Percentiles rank a stretch among this genome's conserved stretches.
Evolutionary conservation across 225 moss, liverwort and hornwort genomes (phyloP).

Genomic region (Climacium dendroides): DNA sequence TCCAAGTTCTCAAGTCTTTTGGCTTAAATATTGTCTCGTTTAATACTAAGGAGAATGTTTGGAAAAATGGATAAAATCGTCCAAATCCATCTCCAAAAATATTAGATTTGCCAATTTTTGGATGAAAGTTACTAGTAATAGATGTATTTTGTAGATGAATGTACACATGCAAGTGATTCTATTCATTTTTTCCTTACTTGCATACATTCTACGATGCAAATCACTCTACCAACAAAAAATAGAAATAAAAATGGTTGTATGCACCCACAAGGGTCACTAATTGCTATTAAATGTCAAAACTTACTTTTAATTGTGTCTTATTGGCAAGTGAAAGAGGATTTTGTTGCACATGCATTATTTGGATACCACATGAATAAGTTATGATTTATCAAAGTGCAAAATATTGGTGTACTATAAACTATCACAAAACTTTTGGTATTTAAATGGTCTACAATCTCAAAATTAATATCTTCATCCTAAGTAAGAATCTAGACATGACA

Average conservation of each 20-base stretch:
- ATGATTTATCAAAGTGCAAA: not conserved
- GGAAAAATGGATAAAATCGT: not conserved
- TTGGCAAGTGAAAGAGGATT: not conserved
- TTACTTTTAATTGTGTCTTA: not conserved
- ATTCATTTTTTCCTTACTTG: not conserved
- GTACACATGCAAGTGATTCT: not conserved
- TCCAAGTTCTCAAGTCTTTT: not conserved
- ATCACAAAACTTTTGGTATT: not conserved
- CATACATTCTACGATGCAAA: not conserved
- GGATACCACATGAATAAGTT: not conserved
- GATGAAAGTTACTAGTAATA: not conserved
- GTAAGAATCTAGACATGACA: not conserved
- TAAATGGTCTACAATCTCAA: not conserved
- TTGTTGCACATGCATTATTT: not conserved
- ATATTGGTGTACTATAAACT: not conserved
- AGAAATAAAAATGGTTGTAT: not conserved
- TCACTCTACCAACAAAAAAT: not conserved
- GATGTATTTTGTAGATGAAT: not conserved
- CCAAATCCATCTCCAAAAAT: not conserved
- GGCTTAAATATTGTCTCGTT: accelerated
- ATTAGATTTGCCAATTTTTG: not conserved
- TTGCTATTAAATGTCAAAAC: not conserved
- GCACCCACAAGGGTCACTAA: not conserved
- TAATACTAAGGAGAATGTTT: not conserved
- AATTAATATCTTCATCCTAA: not conserved